Evolutionary conservation across 2,329 filamentous ascomycete species (phyloP), one percentile per base, ranked within the genome.

Genomic region (Aspergillus nomiae): DNA sequence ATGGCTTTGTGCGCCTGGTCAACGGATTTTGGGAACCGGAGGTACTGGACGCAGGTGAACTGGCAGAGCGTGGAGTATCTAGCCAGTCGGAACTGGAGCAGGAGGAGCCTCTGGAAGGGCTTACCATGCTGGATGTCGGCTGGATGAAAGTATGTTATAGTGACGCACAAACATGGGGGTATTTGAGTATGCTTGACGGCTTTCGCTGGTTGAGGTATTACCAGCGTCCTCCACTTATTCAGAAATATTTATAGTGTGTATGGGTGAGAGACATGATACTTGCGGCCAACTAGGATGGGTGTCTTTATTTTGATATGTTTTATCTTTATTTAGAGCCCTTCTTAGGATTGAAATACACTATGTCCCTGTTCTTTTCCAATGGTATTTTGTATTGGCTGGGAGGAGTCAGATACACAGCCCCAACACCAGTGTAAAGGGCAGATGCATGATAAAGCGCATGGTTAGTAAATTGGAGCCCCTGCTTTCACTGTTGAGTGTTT

Each of bases 141-240:
- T 67, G 65, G 67, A 69, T 67, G 65, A 69, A 64, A 10, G 51
- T 66, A 19, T 28, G 24, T 0, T 67, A 56, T 55, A 36, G 59
- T 46, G 32, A 21, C 21, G 62, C 53, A 14, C 19, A 62, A 62
- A 4, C 62, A 24, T 28, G 32, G 11, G 60, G 30, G 12, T 65
- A 58, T 26, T 14, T 59, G 26, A 12, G 62, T n/a, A 8, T 67
- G 14, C n/a, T 28, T 24, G 46, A 61, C 54, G 19, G 21, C 26
- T 16, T 58, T 26, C 60, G 64, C 41, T 69, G 65, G 65, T 38
- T 59, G n/a, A 30, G 41, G 41, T 56, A 65, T 62, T 67, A 63
- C 56, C 32, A 34, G 16, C 55, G 48, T 46, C 61, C 60, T 21
- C 60, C 56, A 14, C 7, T 30, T 0, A 32, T 51, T 51, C 24